Conservation (phyloP, 1,284 basidiomycete species). For the Trichosporon asahii region DNA sequence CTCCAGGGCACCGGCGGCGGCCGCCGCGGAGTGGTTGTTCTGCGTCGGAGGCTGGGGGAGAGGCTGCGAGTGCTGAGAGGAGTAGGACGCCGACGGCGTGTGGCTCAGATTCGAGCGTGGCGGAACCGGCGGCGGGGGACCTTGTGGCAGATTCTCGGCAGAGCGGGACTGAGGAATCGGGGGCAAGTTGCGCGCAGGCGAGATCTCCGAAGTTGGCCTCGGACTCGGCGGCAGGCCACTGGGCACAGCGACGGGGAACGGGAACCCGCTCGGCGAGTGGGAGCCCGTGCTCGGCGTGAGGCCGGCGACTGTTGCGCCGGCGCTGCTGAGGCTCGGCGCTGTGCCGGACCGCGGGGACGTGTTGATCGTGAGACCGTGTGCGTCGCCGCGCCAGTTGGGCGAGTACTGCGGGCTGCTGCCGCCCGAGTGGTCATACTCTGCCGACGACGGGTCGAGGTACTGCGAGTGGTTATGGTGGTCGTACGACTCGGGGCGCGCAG, state of each 20-base stretch:
- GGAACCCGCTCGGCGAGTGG: constrained; percentile 4
- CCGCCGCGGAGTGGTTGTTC: neutral
- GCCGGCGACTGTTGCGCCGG: neutral
- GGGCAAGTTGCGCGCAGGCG: neutral
- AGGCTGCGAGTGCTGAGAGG: neutral
- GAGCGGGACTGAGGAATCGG: neutral
- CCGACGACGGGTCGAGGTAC: neutral
- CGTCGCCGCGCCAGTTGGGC: constrained; percentile 4
- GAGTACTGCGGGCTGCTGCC: neutral
- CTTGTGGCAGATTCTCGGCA: neutral
- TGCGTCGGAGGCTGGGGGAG: neutral
- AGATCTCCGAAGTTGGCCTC: neutral
- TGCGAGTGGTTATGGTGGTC: neutral
- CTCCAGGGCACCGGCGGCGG: constrained; percentile 26
- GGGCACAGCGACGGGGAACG: neutral
- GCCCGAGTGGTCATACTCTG: neutral
- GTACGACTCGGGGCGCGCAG: neutral
- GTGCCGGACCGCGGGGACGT: neutral
- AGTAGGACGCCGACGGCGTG: neutral
- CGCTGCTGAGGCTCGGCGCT: neutral
- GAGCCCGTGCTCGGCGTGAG: neutral
- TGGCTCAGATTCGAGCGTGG: constrained; percentile 14
- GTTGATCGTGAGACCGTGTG: constrained; percentile 5
- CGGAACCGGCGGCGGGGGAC: constrained; percentile 16
- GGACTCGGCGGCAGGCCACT: neutral